Conservation (phyloP, 1,284 basidiomycete genomes). For the Cutaneotrichosporon arboriforme region DNA sequence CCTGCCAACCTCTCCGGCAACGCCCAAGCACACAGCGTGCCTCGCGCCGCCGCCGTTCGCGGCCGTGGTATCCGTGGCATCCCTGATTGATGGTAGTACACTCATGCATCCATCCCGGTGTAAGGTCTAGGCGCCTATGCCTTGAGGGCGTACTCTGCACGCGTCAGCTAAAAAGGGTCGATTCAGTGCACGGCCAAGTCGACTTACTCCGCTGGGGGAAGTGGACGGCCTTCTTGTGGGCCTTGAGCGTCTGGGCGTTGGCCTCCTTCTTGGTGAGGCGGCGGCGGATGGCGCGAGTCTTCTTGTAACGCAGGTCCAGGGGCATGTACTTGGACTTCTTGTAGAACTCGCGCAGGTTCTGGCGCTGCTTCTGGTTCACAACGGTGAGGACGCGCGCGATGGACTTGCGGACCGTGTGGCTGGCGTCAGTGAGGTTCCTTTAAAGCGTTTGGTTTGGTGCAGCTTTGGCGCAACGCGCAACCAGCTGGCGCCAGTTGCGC, state of each 20-base stretch:
- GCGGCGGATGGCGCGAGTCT: conserved; percentile 96
- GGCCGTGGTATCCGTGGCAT: neutral
- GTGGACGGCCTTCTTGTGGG: conserved; percentile 88
- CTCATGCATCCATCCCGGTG: conserved; percentile 30
- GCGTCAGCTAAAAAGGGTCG: conserved; percentile 7
- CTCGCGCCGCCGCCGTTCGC: too few relatives aligned
- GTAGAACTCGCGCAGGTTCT: conserved; percentile 97
- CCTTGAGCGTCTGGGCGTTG: conserved; percentile 77
- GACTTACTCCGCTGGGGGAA: conserved; percentile 61
- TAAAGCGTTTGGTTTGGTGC: too few relatives aligned
- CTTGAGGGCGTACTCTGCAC: conserved; percentile 47
- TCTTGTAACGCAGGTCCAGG: conserved; percentile 96
- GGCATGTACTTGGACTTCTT: conserved; percentile 85
- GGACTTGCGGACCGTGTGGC: conserved; percentile 95
- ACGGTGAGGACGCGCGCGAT: conserved; percentile 98
- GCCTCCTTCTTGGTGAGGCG: conserved; percentile 84
- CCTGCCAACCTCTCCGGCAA: too few relatives aligned
- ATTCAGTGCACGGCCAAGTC: too few relatives aligned
- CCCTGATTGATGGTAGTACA: conserved; percentile 26
- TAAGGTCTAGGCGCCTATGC: conserved; percentile 27
- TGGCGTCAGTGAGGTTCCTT: conserved; percentile 43
- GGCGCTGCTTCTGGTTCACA: conserved; percentile 96
- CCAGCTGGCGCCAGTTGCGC: too few relatives aligned
- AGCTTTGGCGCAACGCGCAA: too few relatives aligned
- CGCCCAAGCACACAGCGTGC: too few relatives aligned